A percentile compares a stretch with the other conserved stretches of the same genome.
These are phyloP conservation scores for Penicillium sp. DNA, from an alignment of 2,329 filamentous ascomycete genomes.

Conservation along the genomic window DNA sequence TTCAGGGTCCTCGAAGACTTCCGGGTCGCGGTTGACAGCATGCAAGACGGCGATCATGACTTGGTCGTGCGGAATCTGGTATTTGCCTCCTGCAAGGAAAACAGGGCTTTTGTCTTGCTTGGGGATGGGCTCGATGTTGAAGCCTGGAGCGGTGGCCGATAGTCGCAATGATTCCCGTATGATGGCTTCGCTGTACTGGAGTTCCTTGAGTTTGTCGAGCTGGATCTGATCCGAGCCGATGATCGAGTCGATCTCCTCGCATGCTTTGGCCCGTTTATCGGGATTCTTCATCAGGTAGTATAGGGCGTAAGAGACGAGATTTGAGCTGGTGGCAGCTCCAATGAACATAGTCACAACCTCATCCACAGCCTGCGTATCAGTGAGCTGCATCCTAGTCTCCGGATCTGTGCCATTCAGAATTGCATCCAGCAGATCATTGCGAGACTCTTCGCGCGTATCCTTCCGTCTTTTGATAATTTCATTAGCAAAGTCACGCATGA, in stretches of 20 bases:
- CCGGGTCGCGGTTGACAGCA: constrained; percentile 67
- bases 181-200: constrained; percentile 68
- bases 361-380: constrained; percentile 67
- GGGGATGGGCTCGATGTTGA: constrained; percentile 60
- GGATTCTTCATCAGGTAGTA: constrained; percentile 71
- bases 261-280: constrained; percentile 63
- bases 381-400: constrained; percentile 64
- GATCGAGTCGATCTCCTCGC: constrained; percentile 67
- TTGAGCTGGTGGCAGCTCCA: constrained; percentile 74
- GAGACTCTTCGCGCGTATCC: constrained; percentile 57
- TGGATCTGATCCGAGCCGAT: constrained; percentile 30
- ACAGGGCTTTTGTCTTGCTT: constrained; percentile 52
- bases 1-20: constrained; percentile 67
- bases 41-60: constrained; percentile 59
- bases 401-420: constrained; percentile 66
- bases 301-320: constrained; percentile 68
- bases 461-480: constrained; percentile 65
- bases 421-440: constrained; percentile 66
- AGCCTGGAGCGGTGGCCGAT: constrained; percentile 63
- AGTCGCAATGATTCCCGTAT: constrained; percentile 70
- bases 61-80: constrained; percentile 62
- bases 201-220: constrained; percentile 22
- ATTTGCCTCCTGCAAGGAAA: constrained; percentile 65
- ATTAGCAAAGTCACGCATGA: constrained; percentile 61
- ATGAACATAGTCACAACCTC: constrained; percentile 71